Conservation (phyloP, 257 asterid genomes). For the Cynanchum wilfordii region DNA sequence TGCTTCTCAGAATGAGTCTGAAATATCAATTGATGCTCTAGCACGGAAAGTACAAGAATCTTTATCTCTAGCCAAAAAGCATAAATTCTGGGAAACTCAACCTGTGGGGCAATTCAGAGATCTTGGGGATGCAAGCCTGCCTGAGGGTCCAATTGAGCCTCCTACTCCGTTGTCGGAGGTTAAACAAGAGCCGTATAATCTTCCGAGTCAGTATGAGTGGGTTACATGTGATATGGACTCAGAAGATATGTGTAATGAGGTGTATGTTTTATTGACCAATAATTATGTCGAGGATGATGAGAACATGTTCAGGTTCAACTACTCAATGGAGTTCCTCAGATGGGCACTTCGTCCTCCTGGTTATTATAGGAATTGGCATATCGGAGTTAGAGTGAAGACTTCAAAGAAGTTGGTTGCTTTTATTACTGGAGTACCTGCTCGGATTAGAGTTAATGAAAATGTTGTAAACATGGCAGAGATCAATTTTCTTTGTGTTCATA, state of each 20-base stretch:
- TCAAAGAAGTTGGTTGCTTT: conserved; percentile 48
- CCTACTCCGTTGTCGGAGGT: conserved; percentile 44
- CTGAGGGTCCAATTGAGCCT: conserved; percentile 50
- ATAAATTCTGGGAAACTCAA: conserved; percentile 56
- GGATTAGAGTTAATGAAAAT: conserved; percentile 35
- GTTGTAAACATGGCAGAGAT: conserved; percentile 46
- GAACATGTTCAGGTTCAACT: conserved; percentile 50
- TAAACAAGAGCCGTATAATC: conserved; percentile 54
- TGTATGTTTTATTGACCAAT: conserved; percentile 34
- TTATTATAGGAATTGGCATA: conserved; percentile 41
- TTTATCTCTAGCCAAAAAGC: conserved; percentile 50
- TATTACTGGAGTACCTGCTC: conserved; percentile 44
- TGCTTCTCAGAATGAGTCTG: conserved; percentile 40
- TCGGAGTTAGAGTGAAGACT: conserved; percentile 45
- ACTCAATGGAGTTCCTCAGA: conserved; percentile 48
- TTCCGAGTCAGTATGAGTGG: conserved; percentile 53
- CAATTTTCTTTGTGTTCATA: conserved; percentile 52
- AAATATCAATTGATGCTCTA: conserved; percentile 44
- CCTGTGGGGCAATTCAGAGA: conserved; percentile 58
- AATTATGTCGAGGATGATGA: conserved; percentile 56
- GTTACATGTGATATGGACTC: conserved; percentile 40
- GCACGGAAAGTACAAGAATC: conserved; percentile 64
- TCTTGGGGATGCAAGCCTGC: conserved; percentile 35
- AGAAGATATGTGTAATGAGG: conserved; percentile 48
- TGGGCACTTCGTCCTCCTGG: conserved; percentile 58